Evolutionary conservation across 176 grass and related monocot species (phyloP).

Genomic region (barley (Hordeum vulgare)): MorexV3_pseudomolecules_assembly NC_058519.1:491164677-491165176

Average conservation of each 20-base stretch:
- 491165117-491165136: constrained; percentile 80
- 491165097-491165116: constrained; percentile 54
- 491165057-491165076: constrained; percentile 66
- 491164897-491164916: constrained; percentile 68
- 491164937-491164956: constrained; percentile 77
- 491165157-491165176: constrained; percentile 55
- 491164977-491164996: constrained; percentile 82
- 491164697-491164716: constrained; percentile 80
- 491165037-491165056: constrained; percentile 48
- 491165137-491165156: constrained; percentile 65
- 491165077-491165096: constrained; percentile 77
- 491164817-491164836: constrained; percentile 47
- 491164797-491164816: constrained; percentile 52
- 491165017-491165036: constrained; percentile 34
- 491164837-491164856: constrained; percentile 62
- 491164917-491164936: constrained; percentile 80
- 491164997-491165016: constrained; percentile 64
- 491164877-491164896: constrained; percentile 67
- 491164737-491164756: constrained; percentile 36
- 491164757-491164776: constrained; percentile 34
- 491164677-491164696: constrained; percentile 69
- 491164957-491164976: constrained; percentile 92
- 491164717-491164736: constrained; percentile 27
- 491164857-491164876: constrained; percentile 49
- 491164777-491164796: constrained; percentile 27